phyloP scores from a whole-genome alignment of 352 stramenopile species.

The Pythium pyrilobum region DNA sequence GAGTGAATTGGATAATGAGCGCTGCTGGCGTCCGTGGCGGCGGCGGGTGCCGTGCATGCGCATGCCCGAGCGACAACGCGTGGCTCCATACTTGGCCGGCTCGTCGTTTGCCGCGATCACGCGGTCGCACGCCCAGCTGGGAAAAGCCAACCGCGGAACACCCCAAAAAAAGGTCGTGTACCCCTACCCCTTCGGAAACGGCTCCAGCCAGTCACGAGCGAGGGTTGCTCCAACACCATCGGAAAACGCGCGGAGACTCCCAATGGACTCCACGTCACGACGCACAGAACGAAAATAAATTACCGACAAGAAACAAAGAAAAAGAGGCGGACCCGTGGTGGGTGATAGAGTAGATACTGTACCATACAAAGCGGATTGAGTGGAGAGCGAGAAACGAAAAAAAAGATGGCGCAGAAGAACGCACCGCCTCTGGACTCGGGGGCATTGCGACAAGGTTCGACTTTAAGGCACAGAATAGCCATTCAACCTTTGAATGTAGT shows the following conservation, averaged over 20 bases:
- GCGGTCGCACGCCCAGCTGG: neutral
- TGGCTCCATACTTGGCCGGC: too few relatives aligned
- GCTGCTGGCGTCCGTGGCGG: neutral
- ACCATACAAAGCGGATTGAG: too few relatives aligned
- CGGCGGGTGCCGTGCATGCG: neutral
- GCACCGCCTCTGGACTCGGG: too few relatives aligned
- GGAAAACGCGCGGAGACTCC: constrained; percentile 12
- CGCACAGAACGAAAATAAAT: neutral
- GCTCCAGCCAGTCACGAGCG: constrained; percentile 8
- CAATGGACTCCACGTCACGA: neutral
- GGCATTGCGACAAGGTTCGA: too few relatives aligned
- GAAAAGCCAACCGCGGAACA: neutral
- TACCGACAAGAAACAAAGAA: neutral
- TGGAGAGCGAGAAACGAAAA: too few relatives aligned
- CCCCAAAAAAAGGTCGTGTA: neutral
- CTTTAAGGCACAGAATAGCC: too few relatives aligned
- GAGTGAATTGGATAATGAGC: constrained; percentile 11
- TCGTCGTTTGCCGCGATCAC: neutral
- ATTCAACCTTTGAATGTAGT: too few relatives aligned
- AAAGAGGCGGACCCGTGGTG: too few relatives aligned
- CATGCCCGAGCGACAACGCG: too few relatives aligned
- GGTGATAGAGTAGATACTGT: too few relatives aligned
- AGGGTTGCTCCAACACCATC: constrained; percentile 9
- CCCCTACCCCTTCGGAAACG: neutral
- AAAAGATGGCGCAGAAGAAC: too few relatives aligned